phyloP scores from a whole-genome alignment of 768 basidiomycete genomes.

The Lanmaoa rubissima region DNA sequence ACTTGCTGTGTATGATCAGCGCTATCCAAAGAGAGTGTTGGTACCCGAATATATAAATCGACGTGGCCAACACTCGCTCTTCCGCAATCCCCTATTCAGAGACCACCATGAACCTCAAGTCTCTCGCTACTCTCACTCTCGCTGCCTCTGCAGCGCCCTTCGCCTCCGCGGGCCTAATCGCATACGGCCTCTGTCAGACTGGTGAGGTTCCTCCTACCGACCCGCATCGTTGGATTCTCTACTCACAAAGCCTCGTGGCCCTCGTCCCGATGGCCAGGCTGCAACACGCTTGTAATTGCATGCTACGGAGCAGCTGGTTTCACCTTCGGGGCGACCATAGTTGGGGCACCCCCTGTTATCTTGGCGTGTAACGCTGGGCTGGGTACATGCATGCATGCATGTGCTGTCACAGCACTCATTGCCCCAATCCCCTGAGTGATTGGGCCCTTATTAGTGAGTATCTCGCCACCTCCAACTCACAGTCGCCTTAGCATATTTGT shows the following conservation, averaged over 20 bases:
- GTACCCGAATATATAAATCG: slow-evolving; percentile 1
- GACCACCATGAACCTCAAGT: slow-evolving; percentile 28
- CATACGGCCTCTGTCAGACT: slow-evolving; percentile 26
- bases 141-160: slow-evolving; percentile 9
- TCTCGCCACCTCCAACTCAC: neutral
- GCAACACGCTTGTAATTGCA: slow-evolving; percentile 19
- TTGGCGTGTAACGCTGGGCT: slow-evolving; percentile 22
- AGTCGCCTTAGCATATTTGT: too few species aligned
- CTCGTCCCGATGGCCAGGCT: slow-evolving; percentile 13
- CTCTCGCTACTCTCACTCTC: slow-evolving; percentile 18
- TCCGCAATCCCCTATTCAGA: neutral
- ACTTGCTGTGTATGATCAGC: slow-evolving; percentile 10
- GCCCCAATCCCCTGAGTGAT: slow-evolving; percentile 24
- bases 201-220: slow-evolving; percentile 1
- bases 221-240: neutral
- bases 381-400: slow-evolving; percentile 27
- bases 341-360: slow-evolving; percentile 20
- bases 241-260: neutral
- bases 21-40: neutral
- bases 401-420: slow-evolving; percentile 18
- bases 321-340: slow-evolving; percentile 22
- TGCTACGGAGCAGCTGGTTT: slow-evolving; percentile 28
- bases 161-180: slow-evolving; percentile 16
- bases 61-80: neutral
- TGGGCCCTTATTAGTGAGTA: neutral